A percentile compares a stretch with the other conserved stretches of the same genome.
Conservation (phyloP, 768 basidiomycete genomes). For the Clavulina sp. region DNA sequence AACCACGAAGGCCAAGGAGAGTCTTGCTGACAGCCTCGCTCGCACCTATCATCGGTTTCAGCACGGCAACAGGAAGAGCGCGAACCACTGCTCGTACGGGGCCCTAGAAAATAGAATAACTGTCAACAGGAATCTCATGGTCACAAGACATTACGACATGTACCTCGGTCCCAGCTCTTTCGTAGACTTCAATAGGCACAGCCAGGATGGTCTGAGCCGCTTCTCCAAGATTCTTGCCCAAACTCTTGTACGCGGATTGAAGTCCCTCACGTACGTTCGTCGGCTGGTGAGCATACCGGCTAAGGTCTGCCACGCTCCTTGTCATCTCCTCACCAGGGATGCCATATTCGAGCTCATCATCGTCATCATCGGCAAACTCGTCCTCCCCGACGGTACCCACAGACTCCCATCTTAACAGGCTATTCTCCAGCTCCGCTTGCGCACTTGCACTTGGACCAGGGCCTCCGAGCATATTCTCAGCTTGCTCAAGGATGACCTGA, state of each 20-base stretch:
- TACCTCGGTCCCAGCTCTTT: constrained; percentile 81
- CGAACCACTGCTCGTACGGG: constrained; percentile 87
- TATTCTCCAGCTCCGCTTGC: constrained; percentile 10
- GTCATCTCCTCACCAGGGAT: constrained; percentile 23
- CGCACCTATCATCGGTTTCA: constrained; percentile 97
- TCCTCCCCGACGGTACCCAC: background rate
- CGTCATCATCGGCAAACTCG: constrained; percentile 7
- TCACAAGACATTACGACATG: constrained; percentile 15
- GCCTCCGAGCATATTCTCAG: constrained; percentile 77
- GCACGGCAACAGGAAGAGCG: constrained; percentile 90
- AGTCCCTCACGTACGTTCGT: constrained; percentile 69
- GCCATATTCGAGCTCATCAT: constrained; percentile 8
- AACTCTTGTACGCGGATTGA: constrained; percentile 76
- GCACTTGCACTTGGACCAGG: constrained; percentile 16
- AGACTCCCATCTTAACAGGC: background rate
- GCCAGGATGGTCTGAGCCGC: constrained; percentile 98
- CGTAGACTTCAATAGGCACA: constrained; percentile 98
- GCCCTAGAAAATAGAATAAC: constrained; percentile 33
- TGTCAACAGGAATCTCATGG: constrained; percentile 1
- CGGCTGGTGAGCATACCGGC: constrained; percentile 88
- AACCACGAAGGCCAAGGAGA: constrained; percentile 79
- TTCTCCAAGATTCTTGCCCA: constrained; percentile 72
- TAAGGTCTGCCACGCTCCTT: constrained; percentile 45
- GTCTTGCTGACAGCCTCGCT: constrained; percentile 95
- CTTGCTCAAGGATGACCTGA: constrained; percentile 91